Base-by-base conservation (phyloP, 1,284 basidiomycete genomes). In the Pascua sp. region DNA sequence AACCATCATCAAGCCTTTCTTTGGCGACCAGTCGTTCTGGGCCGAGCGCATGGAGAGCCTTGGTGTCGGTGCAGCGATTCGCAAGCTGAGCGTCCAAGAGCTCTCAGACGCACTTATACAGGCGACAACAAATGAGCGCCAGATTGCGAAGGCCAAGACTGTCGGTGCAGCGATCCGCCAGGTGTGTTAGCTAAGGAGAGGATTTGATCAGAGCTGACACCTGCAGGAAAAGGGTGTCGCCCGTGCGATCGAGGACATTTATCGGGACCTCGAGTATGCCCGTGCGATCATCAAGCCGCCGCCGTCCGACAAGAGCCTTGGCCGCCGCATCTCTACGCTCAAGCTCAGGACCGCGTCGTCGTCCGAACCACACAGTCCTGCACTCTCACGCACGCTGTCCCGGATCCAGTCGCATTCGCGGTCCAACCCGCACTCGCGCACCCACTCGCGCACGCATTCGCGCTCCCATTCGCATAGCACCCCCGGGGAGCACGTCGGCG, bases 11-110 rank as follows among this genome's bases (percentile, higher is more conserved):
- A 89, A 88, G 64, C 95, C 95, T 0, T 98, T 96, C 83, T 98
- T 98, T 68, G 95, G 95, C 8, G 95, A 96, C 77, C 91, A 98
- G 70, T 92, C 88, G 76, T 97, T 98, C 78, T 98, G 93, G 91
- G 91, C 90, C 5, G 90, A 92, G 77, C 87, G 93, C 32, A 90
- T 95, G 17, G 92, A 97, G 75, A 90, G 90, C 4, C 82, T 98
- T 40, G 92, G 93, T 42, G 86, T 97, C 48, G 95, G 95, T 37
- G 82, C 86, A 40, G 85, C 87, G 53, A 86, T 97, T 42, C 84
- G 89, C 62, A 91, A 92, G 74, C 80, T 98, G 52, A 92, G 89
- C 13, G 85, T 86, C 5, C 85, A 90, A 12, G 80, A 78, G 47
- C 80, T 98, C 48, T 82, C 87, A 9, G 85, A 88, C 5, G 95